phyloP scores from a whole-genome alignment of 163 green algal genomes.

The Scenedesmus sp. region DNA sequence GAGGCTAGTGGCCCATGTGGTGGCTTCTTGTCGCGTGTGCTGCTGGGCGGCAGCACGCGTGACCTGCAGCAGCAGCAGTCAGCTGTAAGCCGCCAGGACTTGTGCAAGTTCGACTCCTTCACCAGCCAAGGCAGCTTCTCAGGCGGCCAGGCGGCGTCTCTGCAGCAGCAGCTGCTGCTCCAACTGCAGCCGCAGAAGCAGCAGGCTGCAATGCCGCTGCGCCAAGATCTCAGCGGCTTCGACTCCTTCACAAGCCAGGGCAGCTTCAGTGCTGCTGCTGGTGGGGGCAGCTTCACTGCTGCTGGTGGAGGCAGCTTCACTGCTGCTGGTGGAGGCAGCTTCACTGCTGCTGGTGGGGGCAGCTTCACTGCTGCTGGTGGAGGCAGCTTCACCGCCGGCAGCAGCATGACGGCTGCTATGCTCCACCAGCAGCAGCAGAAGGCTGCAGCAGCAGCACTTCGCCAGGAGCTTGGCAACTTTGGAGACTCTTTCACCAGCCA shows the following conservation, averaged over 20 bases:
- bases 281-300: neutral
- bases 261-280: conserved; percentile 13
- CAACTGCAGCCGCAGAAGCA: conserved; percentile 39
- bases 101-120: conserved; percentile 26
- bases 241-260: conserved; percentile 42
- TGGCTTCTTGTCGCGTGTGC: neutral
- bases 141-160: neutral
- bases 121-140: conserved; percentile 22
- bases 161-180: conserved; percentile 6
- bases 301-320: conserved; percentile 8
- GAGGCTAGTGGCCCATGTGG: neutral
- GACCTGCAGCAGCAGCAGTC: conserved; percentile 1
- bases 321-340: too few species aligned
- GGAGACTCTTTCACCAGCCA: conserved; percentile 17
- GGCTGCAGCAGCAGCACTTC: neutral
- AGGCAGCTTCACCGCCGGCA: neutral
- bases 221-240: conserved; percentile 19
- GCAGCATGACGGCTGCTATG: neutral
- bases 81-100: neutral
- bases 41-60: neutral
- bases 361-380: neutral
- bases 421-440: conserved; percentile 29
- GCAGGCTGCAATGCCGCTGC: neutral
- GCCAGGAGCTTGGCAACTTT: conserved; percentile 23
- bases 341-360: too few species aligned